Conservation (phyloP, 768 basidiomycete genomes). For the Baorangia bicolor region DNA sequence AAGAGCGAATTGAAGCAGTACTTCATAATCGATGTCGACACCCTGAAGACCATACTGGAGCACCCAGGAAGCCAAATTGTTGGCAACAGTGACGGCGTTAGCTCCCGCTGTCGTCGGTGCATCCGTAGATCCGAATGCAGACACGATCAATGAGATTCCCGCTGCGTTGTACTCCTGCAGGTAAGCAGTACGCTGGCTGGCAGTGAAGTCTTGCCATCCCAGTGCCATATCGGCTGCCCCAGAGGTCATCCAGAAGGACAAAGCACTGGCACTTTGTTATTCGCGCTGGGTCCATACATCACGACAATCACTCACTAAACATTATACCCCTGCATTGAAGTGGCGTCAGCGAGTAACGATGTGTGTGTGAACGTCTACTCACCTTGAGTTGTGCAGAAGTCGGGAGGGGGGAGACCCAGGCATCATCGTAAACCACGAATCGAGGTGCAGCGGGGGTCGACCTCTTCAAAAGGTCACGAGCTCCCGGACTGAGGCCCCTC, state of each 20-base stretch:
- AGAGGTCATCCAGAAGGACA: slow-evolving; percentile 41
- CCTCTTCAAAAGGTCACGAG: slow-evolving; percentile 18
- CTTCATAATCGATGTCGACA: slow-evolving; percentile 55
- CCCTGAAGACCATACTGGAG: slow-evolving; percentile 46
- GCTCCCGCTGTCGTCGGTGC: slow-evolving; percentile 41
- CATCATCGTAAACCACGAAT: slow-evolving; percentile 41
- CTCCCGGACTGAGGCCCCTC: slow-evolving; percentile 13
- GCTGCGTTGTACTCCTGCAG: slow-evolving; percentile 50
- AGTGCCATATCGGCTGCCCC: slow-evolving; percentile 46
- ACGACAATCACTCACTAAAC: slow-evolving; percentile 27
- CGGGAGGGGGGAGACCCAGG: slow-evolving; percentile 44
- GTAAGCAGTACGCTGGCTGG: slow-evolving; percentile 39
- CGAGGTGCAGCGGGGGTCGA: slow-evolving; percentile 45
- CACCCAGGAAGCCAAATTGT: slow-evolving; percentile 46
- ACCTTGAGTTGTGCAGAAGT: slow-evolving; percentile 43
- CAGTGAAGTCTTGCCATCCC: slow-evolving; percentile 41
- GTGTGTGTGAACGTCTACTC: not conserved
- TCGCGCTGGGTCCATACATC: not conserved
- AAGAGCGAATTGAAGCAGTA: not conserved
- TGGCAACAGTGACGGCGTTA: slow-evolving; percentile 39
- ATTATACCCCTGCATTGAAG: slow-evolving; percentile 29
- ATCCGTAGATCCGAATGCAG: slow-evolving; percentile 45
- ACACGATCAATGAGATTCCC: slow-evolving; percentile 58
- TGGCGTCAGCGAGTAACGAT: not conserved
- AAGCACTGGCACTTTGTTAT: slow-evolving; percentile 20